Conservation (phyloP, 495 filamentous ascomycete species). For the Penicillium samsonianum region DNA sequence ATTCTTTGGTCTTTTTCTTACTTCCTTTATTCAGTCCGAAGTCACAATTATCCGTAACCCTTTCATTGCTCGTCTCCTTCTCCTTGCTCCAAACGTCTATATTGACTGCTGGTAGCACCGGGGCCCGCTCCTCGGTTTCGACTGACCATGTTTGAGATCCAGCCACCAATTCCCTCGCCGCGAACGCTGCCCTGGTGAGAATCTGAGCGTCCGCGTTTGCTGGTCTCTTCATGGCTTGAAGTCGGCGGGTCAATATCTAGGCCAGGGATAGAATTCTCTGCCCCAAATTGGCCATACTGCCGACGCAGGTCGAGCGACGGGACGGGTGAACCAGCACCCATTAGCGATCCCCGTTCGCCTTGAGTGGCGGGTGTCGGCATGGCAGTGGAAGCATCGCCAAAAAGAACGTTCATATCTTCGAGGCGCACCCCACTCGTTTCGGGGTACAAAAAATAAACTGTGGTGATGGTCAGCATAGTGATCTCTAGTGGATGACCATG, state of each 20-base stretch:
- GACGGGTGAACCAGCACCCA: constrained; percentile 71
- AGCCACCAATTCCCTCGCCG: constrained; percentile 63
- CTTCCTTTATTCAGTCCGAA: constrained; percentile 23
- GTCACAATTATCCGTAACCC: background rate
- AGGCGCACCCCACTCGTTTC: constrained; percentile 93
- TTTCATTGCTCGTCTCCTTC: constrained; percentile 43
- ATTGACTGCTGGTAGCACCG: constrained; percentile 52
- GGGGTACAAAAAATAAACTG: constrained; percentile 96
- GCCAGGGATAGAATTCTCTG: constrained; percentile 67
- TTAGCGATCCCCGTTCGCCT: constrained; percentile 73
- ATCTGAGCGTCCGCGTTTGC: constrained; percentile 44
- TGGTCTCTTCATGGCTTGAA: constrained; percentile 44
- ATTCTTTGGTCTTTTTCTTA: constrained; percentile 10
- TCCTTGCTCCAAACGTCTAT: constrained; percentile 65
- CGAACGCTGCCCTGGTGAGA: constrained; percentile 32
- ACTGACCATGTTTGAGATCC: constrained; percentile 66
- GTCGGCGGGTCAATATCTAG: constrained; percentile 72
- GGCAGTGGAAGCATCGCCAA: constrained; percentile 84
- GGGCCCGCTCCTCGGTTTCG: constrained; percentile 51
- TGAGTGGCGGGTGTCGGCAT: constrained; percentile 70
- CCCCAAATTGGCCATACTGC: constrained; percentile 48
- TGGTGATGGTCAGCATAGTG: constrained; percentile 3
- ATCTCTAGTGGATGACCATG: background rate
- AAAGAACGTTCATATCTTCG: constrained; percentile 92
- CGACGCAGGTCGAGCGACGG: constrained; percentile 74